Evolutionary conservation across 805 yeast species (phyloP).

Genomic region (Clavispora carvajalis): DNA sequence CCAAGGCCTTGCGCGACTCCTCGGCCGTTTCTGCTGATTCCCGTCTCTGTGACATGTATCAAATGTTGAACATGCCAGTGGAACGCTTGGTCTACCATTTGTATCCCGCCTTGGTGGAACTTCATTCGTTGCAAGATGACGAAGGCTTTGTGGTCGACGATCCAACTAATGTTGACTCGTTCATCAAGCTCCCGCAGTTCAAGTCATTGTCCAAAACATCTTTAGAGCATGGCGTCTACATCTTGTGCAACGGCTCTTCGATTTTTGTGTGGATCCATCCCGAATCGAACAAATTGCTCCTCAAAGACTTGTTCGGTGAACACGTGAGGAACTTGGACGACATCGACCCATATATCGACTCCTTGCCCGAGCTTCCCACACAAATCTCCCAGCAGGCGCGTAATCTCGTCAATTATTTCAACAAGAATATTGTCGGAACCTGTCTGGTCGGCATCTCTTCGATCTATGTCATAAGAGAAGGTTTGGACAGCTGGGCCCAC

Average conservation of each 20-base stretch:
- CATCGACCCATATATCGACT: constrained; percentile 46
- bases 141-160: constrained; percentile 38
- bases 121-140: constrained; percentile 57
- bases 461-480: constrained; percentile 59
- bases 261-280: constrained; percentile 65
- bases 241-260: constrained; percentile 64
- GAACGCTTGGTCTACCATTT: constrained; percentile 57
- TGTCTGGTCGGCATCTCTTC: constrained; percentile 29
- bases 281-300: constrained; percentile 57
- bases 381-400: constrained; percentile 64
- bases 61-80: constrained; percentile 49
- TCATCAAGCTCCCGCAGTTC: constrained; percentile 47
- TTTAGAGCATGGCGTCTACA: constrained; percentile 68
- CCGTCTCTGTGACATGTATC: constrained; percentile 51
- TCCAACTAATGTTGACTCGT: constrained; percentile 38
- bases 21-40: constrained; percentile 53
- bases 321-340: constrained; percentile 39
- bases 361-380: constrained; percentile 67
- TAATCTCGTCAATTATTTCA: constrained; percentile 54
- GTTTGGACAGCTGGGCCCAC: constrained; percentile 53
- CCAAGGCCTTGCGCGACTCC: constrained; percentile 52
- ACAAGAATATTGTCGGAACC: constrained; percentile 25
- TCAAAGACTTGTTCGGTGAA: constrained; percentile 71
- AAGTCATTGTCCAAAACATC: constrained; percentile 39
- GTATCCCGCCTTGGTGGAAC: constrained; percentile 74